Base-by-base conservation (phyloP, 148 eudicot species). In the Linanthus parryae region DNA sequence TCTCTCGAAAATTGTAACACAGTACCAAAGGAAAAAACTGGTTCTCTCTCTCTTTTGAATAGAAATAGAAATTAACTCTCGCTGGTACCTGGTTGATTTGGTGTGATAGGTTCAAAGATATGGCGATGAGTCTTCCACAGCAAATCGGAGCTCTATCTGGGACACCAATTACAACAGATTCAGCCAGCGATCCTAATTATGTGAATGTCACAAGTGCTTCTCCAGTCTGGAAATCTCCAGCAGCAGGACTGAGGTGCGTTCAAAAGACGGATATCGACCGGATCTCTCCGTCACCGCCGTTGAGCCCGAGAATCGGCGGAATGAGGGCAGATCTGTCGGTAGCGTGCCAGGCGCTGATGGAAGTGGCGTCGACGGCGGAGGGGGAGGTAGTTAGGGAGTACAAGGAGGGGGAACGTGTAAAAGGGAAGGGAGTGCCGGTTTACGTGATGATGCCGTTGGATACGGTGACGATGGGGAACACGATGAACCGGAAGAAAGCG, bases 401-500 rank as follows among this genome's bases (percentile, higher is more conserved):
- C n/a, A n/a, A n/a, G n/a, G n/a, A n/a, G n/a, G n/a, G n/a, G n/a
- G n/a, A n/a, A n/a, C n/a, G n/a, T n/a, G n/a, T n/a, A 9, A 56
- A 44, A 64, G 56, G 25, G 54, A 62, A 61, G 14, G 90, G 97
- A n/a, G 97, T 89, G 29, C 97, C 97, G 43, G 95, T 89, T 44
- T 89, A 54, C 20, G 97, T 89, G 61, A 89, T 89, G 97, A 80
- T 89, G 95, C 97, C 97, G 56, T 20, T 89, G 52, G 97, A 89
- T 17, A 89, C 79, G 37, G 95, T 89, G 61, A 80, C 75, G 58
- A 69, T 65, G 91, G 79, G 69, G 10, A 74, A 85, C 45, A 62
- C 64, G 7, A 65, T 85, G 62, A 89, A 85, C 21, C 38, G 95
- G 60, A 77, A 65, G 71, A 85, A 80, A 57, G 95, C 95, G 55